Percentiles rank a stretch among this genome's conserved stretches.
Evolutionary conservation across 73 alveolate genomes (phyloP).

Genomic region (Stentor coeruleus): DNA sequence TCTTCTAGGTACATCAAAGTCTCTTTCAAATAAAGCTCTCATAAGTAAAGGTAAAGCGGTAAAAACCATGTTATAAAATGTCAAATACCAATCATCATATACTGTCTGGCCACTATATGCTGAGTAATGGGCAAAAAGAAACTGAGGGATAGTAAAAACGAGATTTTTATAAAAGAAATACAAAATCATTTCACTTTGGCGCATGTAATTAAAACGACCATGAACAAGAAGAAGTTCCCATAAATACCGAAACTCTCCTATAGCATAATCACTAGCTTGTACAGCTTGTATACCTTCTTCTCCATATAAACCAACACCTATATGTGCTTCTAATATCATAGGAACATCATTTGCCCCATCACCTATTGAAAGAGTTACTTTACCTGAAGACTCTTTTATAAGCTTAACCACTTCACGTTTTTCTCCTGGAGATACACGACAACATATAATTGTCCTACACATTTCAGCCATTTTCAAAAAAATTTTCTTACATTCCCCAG

Average conservation of each 20-base stretch:
- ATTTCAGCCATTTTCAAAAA: conserved; percentile 4
- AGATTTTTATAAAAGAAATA: conserved; percentile 89
- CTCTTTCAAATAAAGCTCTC: conserved; percentile 89
- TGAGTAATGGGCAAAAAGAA: conserved; percentile 71
- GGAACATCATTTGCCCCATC: conserved; percentile 99
- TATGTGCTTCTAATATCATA: conserved; percentile 82
- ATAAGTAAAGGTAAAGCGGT: conserved; percentile 90
- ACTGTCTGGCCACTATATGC: conserved; percentile 83
- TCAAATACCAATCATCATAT: conserved; percentile 84
- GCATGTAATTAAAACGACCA: conserved; percentile 64
- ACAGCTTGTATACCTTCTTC: conserved; percentile 97
- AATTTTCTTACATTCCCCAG: neutral
- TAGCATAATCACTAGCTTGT: conserved; percentile 85
- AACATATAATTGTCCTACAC: conserved; percentile 75
- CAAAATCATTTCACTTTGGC: conserved; percentile 78
- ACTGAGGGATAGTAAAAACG: conserved; percentile 87
- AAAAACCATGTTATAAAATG: conserved; percentile 92
- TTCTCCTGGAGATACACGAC: conserved; percentile 89
- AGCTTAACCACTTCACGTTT: conserved; percentile 91
- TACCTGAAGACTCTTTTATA: conserved; percentile 62
- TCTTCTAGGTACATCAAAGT: conserved; percentile 39
- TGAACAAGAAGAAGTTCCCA: conserved; percentile 73
- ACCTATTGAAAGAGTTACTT: conserved; percentile 91
- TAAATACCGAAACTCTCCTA: conserved; percentile 78
- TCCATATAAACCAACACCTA: conserved; percentile 97